Base-by-base conservation (phyloP, 2,329 filamentous ascomycete species). In the Truncatella angustata region DNA sequence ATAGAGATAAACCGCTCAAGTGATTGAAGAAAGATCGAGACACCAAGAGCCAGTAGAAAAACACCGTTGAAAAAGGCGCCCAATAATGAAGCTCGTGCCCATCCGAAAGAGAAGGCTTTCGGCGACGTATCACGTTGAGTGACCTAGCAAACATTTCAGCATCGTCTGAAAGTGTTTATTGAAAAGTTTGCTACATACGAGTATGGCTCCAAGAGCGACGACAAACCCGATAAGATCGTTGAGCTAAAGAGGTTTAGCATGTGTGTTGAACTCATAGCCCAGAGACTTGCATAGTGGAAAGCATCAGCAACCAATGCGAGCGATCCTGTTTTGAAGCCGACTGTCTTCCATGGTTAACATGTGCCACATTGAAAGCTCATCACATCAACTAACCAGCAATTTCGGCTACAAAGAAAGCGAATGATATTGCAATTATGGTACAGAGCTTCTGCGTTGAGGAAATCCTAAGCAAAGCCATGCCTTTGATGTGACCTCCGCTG, bases 51-150 rank as follows among this genome's bases (percentile, higher is more conserved):
- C 14, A 91, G 68, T 1, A 92, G 76, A 53, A 92, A 88, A 1
- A 86, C 84, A 12, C 88, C 88, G 61, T 92, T 92, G 76, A 91
- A 92, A 67, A 92, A 92, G 20, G 87, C 86, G 4, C 88, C 88
- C 0, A 92, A 73, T 1, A 91, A 67, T n/a, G 82, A 80, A 14
- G 87, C 86, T 28, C 88, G 79, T 52, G 88, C 85, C 87, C 87
- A 91, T n/a, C 88, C 88, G 58, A 88, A 91, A 0, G 87, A 82
- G 14, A 88, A 74, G 9, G 74, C 74, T 55, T 79, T 74, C 0
- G 86, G 85, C 1, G 79, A 79, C 4, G 79, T 69, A 40, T 73
- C 71, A 37, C 76, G 71, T 56, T 86, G 78, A 18, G 84, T 77
- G 52, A 86, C 68, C 84, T 86, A 60, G 1, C 18, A 26, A 21